Evolutionary conservation across 805 yeast species (phyloP).

Genomic region (Candida palmyrensis): DNA sequence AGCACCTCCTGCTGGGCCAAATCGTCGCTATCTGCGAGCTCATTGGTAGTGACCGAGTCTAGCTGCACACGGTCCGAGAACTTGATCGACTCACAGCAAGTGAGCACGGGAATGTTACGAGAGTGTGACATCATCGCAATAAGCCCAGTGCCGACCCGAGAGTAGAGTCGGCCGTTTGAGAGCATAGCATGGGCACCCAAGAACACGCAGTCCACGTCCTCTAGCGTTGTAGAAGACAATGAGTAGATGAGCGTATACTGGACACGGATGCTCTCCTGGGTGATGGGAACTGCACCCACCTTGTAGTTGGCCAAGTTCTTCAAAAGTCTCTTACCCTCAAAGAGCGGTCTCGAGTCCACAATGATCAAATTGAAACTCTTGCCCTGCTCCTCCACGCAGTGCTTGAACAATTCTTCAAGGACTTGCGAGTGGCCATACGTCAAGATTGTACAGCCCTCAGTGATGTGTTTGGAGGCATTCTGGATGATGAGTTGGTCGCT

Average conservation of each 20-base stretch:
- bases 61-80: slow-evolving; percentile 93
- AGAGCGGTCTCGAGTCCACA: slow-evolving; percentile 90
- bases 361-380: slow-evolving; percentile 74
- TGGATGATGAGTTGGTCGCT: slow-evolving; percentile 81
- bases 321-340: slow-evolving; percentile 84
- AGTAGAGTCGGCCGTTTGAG: slow-evolving; percentile 87
- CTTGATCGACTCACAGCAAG: slow-evolving; percentile 92
- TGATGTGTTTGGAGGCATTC: slow-evolving; percentile 71
- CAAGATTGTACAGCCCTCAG: slow-evolving; percentile 70
- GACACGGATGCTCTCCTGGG: slow-evolving; percentile 56
- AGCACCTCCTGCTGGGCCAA: slow-evolving; percentile 45
- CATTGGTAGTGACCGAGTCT: slow-evolving; percentile 93
- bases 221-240: slow-evolving; percentile 66
- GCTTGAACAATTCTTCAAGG: slow-evolving; percentile 64
- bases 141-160: slow-evolving; percentile 92
- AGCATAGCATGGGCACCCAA: slow-evolving; percentile 97
- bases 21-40: slow-evolving; percentile 77
- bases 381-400: slow-evolving; percentile 55
- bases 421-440: slow-evolving; percentile 90
- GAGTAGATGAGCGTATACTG: slow-evolving; percentile 79
- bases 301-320: slow-evolving; percentile 49
- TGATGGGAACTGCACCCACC: slow-evolving; percentile 20
- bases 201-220: slow-evolving; percentile 85
- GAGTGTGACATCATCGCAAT: slow-evolving; percentile 87
- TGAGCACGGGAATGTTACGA: slow-evolving; percentile 88